phyloP scores from a whole-genome alignment of 164 flowering plant species.

The Euptelea pleiosperma region DNA sequence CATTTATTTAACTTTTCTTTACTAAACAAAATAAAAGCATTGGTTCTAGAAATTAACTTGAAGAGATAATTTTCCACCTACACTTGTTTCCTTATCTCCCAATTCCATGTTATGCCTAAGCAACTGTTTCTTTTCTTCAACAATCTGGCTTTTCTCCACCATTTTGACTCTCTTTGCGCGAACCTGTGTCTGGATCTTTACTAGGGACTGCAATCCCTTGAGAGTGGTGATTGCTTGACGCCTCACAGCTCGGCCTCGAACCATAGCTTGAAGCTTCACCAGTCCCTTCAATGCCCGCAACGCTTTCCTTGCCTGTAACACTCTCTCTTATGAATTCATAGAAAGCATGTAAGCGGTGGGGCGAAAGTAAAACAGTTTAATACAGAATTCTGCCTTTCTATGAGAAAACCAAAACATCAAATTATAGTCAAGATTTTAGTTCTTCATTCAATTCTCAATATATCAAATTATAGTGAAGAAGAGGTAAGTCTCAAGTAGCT shows the following conservation, averaged over 20 bases:
- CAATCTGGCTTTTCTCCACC: conserved; percentile 11
- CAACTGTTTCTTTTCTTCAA: conserved; percentile 17
- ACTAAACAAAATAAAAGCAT: too few species aligned
- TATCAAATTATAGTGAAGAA: not conserved
- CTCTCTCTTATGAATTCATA: too few species aligned
- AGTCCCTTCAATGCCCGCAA: conserved; percentile 78
- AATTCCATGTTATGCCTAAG: conserved; percentile 20
- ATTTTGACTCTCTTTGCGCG: conserved; percentile 20
- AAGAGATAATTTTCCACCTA: not conserved
- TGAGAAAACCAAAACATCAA: too few species aligned
- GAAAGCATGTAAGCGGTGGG: too few species aligned
- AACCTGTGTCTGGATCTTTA: conserved; percentile 30
- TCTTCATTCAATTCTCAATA: too few species aligned
- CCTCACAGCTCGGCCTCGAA: conserved; percentile 69
- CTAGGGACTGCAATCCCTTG: conserved; percentile 36
- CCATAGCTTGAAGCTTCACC: conserved; percentile 80
- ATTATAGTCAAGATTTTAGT: too few species aligned
- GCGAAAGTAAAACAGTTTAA: too few species aligned
- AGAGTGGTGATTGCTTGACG: conserved; percentile 34
- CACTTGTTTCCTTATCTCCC: conserved; percentile 13
- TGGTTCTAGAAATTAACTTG: too few species aligned
- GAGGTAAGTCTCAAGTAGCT: conserved; percentile 22
- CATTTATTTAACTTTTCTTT: too few species aligned
- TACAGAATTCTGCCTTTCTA: too few species aligned
- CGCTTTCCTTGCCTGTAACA: conserved; percentile 79